Base-by-base conservation (phyloP, 345 rosid species). In the Citrus medica region DNA sequence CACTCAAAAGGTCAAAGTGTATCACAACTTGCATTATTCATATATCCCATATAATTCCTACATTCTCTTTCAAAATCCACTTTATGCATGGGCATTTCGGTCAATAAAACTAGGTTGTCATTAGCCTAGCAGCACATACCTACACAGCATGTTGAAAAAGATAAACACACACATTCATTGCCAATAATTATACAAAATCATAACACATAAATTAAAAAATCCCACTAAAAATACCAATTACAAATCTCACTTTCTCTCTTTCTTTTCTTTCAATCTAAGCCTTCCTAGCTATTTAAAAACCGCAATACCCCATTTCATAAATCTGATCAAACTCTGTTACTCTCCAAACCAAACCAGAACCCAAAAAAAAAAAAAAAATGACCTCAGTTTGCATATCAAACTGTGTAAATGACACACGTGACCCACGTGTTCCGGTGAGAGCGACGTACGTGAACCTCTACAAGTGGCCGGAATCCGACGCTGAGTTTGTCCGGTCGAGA, bases 391-490 rank as follows among this genome's bases (percentile, higher is more conserved):
- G 97, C 86, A 89, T 94, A 80, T 89, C 97, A 17, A 90, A 83
- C 84, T 94, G 98, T 79, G 85, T 91, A 64, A 84, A 87, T 69
- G 96, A 94, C 60, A 70, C 93, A n/a, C 83, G 86, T 27, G 93
- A 92, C 82, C 88, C 94, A 7, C 90, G 91, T 21, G 67, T 86
- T 62, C 91, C 90, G 1, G 88, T 91, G 19, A 88, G 96, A 27
- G 86, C 92, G 74, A 85, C 90, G 1, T 92, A 89, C 68, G 89
- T 88, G 10, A 92, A 90, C 84, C 92, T 89, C 76, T 85, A 87
- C 82, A 90, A 88, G 85, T 93, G 92, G 98, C 94, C 96, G 24
- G 92, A 93, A 73, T 89, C 94, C 9, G 92, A 90, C 76, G 90
- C 89, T 3, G 93, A 88, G 86, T 88, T 93, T 27, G 88, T 86